Conservation (phyloP, 1,284 basidiomycete species). For the Cutaneotrichosporon cutaneum region DNA sequence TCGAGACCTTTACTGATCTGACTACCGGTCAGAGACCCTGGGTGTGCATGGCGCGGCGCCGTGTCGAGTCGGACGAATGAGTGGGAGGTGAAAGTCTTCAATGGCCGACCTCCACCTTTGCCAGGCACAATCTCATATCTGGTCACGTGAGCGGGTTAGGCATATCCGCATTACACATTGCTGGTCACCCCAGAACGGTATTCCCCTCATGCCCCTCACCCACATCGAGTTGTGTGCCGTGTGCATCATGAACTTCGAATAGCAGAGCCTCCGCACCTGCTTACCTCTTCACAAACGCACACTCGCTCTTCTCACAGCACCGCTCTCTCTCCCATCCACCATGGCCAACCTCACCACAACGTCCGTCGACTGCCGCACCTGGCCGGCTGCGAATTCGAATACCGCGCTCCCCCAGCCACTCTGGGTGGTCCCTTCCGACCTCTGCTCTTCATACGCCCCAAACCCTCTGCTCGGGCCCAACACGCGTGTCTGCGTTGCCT, state of each 20-base stretch:
- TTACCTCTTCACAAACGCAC: too few relatives aligned
- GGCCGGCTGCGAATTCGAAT: too few relatives aligned
- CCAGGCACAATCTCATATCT: conserved; percentile 1
- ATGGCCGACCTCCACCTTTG: not conserved
- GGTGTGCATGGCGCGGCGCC: not conserved
- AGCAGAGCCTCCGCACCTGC: too few relatives aligned
- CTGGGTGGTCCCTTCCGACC: not conserved
- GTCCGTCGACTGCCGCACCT: too few relatives aligned
- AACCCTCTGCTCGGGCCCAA: not conserved
- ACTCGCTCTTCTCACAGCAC: too few relatives aligned
- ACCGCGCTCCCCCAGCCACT: not conserved
- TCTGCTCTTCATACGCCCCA: too few relatives aligned
- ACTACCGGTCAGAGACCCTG: not conserved
- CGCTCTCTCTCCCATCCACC: too few relatives aligned
- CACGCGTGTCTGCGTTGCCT: not conserved
- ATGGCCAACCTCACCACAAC: too few relatives aligned
- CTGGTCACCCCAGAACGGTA: not conserved
- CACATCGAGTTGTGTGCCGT: too few relatives aligned
- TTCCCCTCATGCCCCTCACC: too few relatives aligned
- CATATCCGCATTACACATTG: too few relatives aligned
- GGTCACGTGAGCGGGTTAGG: not conserved
- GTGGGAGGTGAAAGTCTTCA: not conserved
- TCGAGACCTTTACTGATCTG: not conserved
- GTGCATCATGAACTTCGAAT: too few relatives aligned
- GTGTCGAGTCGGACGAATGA: not conserved